These are phyloP conservation scores for Puccinia polysora DNA, from an alignment of 1,284 basidiomycete genomes.

Conservation along the genomic window DNA sequence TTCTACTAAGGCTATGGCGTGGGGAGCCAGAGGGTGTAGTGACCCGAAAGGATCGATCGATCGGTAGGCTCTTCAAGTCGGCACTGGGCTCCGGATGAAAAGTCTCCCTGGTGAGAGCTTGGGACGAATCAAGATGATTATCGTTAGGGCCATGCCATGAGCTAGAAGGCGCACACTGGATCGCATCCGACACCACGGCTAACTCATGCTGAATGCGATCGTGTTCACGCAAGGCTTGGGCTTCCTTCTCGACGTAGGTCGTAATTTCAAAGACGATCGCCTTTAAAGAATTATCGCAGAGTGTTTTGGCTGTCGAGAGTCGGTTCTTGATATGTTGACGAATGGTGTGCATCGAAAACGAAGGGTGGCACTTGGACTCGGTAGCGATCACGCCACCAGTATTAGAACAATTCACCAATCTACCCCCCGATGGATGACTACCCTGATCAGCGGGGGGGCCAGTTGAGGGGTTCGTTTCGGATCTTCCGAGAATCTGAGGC, in stretches of 20 bases:
- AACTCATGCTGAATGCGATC: slow-evolving; percentile 63
- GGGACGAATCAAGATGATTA: slow-evolving; percentile 30
- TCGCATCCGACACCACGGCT: slow-evolving; percentile 55
- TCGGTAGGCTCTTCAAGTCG: slow-evolving; percentile 3
- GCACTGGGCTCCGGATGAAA: neutral
- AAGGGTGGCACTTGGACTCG: slow-evolving; percentile 46
- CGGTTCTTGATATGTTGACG: slow-evolving; percentile 87
- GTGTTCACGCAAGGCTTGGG: slow-evolving; percentile 63
- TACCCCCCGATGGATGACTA: neutral
- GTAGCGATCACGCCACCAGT: slow-evolving; percentile 4
- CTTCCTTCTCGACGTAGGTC: slow-evolving; percentile 81
- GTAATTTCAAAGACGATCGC: slow-evolving; percentile 90
- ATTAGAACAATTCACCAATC: neutral
- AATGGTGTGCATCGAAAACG: slow-evolving; percentile 61
- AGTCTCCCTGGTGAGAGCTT: neutral
- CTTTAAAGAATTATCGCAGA: slow-evolving; percentile 89
- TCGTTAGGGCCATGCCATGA: slow-evolving; percentile 46
- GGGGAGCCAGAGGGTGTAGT: slow-evolving; percentile 38
- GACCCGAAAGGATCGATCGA: slow-evolving; percentile 20
- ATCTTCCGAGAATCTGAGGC: neutral
- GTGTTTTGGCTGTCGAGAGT: slow-evolving; percentile 85
- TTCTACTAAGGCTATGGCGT: slow-evolving; percentile 17
- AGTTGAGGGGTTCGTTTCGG: neutral
- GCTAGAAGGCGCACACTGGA: slow-evolving; percentile 52
- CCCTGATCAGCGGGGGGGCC: neutral